These are phyloP conservation scores for Chrysanthemum makinoi DNA, from an alignment of 129 eudicot species.

Conservation along the genomic window DNA sequence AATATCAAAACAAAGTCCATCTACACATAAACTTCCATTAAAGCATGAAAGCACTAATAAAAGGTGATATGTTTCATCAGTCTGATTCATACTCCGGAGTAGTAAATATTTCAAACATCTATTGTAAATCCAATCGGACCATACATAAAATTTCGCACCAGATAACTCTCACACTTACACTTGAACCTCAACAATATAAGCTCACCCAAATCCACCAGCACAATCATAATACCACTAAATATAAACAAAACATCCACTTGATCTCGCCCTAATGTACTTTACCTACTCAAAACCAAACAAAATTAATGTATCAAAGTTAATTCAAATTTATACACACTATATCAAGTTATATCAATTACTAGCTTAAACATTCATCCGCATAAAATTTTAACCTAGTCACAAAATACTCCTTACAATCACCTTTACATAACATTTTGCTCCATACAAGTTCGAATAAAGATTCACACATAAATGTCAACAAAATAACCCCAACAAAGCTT, in stretches of 20 bases:
- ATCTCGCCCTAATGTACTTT: not conserved
- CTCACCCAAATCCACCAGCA: not conserved
- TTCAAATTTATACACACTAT: no score
- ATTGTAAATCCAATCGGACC: conserved; percentile 10
- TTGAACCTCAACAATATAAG: no score
- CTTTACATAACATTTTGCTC: not conserved
- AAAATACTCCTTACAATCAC: no score
- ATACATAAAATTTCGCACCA: not conserved
- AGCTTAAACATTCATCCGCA: no score
- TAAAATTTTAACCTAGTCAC: no score
- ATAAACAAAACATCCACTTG: conserved; percentile 9
- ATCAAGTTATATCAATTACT: no score
- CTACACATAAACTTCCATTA: not conserved
- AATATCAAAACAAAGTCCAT: not conserved
- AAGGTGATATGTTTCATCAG: not conserved
- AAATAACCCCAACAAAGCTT: no score
- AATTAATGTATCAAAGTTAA: not conserved
- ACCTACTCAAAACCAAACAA: not conserved
- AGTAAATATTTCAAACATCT: not conserved
- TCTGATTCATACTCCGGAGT: not conserved
- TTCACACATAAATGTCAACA: no score
- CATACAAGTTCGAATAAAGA: not conserved
- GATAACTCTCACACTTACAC: not conserved
- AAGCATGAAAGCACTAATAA: conserved; percentile 1
- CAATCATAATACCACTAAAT: conserved; percentile 6